A percentile compares a stretch with the other conserved stretches of the same genome.
Conservation (phyloP, 2,329 filamentous ascomycete species). For the Chaetothyriales sp. region DNA sequence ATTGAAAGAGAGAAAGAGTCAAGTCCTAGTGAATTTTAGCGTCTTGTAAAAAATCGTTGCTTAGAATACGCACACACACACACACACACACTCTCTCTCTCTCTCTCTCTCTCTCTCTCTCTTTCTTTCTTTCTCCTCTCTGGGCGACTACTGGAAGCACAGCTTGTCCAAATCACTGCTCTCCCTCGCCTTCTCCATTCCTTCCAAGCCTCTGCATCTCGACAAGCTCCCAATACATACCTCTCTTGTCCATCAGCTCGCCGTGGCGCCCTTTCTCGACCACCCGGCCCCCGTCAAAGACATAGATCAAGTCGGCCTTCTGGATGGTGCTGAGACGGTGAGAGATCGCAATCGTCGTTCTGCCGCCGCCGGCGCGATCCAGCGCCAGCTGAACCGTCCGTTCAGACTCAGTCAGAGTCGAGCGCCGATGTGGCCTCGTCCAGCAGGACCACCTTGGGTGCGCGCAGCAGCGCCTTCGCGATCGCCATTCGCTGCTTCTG, state of each 20-base stretch:
- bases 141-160: too few relatives aligned
- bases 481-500: constrained; percentile 47
- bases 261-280: constrained; percentile 71
- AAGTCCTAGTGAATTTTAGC: constrained; percentile 23
- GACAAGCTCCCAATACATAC: constrained; percentile 40
- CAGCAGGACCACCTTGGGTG: constrained; percentile 43
- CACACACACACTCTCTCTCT: too few relatives aligned
- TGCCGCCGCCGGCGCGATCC: constrained; percentile 30
- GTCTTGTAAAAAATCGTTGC: constrained; percentile 46
- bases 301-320: constrained; percentile 68
- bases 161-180: too few relatives aligned
- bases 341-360: constrained; percentile 30
- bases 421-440: constrained; percentile 49
- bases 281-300: constrained; percentile 51
- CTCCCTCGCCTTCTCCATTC: too few relatives aligned
- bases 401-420: constrained; percentile 42
- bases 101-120: too few relatives aligned
- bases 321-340: constrained; percentile 30
- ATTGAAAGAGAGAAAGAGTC: background rate
- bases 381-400: constrained; percentile 33
- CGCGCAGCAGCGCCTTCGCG: constrained; percentile 42
- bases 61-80: constrained; percentile 60
- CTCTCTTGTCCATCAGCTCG: constrained; percentile 55
- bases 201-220: too few relatives aligned
- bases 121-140: constrained; percentile 62